Evolutionary conservation across 2,329 filamentous ascomycete genomes (phyloP).

Genomic region (Ilyonectria destructans): DNA sequence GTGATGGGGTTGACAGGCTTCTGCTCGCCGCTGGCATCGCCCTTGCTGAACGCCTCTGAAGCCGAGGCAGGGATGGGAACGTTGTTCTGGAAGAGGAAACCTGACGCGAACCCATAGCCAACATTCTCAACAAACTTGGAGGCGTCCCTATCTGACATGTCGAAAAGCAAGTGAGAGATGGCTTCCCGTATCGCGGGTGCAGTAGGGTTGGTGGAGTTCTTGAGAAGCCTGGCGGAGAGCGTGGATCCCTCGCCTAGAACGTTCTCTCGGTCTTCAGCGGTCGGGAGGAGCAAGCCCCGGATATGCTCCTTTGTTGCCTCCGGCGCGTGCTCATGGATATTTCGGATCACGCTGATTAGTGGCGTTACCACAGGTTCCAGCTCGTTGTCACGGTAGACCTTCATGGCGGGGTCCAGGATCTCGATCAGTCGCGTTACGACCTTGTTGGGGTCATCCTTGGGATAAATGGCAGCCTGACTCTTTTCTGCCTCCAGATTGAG

Average conservation of each 20-base stretch:
- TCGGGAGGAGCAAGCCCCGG: slow-evolving; percentile 80
- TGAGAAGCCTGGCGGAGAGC: slow-evolving; percentile 83
- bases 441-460: slow-evolving; percentile 71
- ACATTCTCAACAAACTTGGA: slow-evolving; percentile 90
- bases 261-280: slow-evolving; percentile 80
- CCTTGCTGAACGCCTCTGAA: slow-evolving; percentile 62
- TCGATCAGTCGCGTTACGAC: slow-evolving; percentile 78
- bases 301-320: slow-evolving; percentile 74
- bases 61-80: slow-evolving; percentile 82
- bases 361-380: slow-evolving; percentile 82
- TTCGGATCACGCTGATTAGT: slow-evolving; percentile 81
- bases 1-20: slow-evolving; percentile 85
- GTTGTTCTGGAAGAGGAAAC: slow-evolving; percentile 89
- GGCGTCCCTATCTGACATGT: slow-evolving; percentile 87
- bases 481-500: slow-evolving; percentile 77
- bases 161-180: slow-evolving; percentile 87
- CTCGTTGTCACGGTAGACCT: slow-evolving; percentile 76
- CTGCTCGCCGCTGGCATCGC: slow-evolving; percentile 47
- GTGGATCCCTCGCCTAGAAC: slow-evolving; percentile 84
- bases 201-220: slow-evolving; percentile 81
- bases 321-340: slow-evolving; percentile 80
- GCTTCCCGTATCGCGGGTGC: slow-evolving; percentile 81
- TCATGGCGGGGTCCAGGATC: slow-evolving; percentile 79
- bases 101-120: slow-evolving; percentile 94
- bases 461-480: slow-evolving; percentile 74